Conservation (phyloP, 768 basidiomycete species). For the Termitomyces sp. region DNA sequence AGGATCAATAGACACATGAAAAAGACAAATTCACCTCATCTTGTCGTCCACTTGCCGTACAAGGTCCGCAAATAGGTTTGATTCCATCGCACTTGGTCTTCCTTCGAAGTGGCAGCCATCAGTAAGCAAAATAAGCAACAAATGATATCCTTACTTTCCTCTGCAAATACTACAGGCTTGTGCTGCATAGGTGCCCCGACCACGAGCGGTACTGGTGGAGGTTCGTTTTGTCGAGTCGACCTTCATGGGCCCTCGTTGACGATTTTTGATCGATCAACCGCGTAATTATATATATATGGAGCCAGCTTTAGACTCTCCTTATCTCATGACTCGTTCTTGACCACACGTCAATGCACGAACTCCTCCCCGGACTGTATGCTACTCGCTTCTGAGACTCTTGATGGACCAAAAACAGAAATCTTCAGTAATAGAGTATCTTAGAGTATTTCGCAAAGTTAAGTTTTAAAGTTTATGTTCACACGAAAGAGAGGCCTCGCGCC, state of each 20-base stretch:
- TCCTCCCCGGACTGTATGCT: background rate
- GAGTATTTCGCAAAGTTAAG: too few relatives aligned
- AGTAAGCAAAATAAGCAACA: background rate
- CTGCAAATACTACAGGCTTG: conserved; percentile 34
- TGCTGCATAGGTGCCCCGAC: conserved; percentile 29
- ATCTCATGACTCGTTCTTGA: conserved; percentile 5
- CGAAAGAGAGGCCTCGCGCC: background rate
- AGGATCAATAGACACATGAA: background rate
- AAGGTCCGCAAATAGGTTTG: conserved; percentile 37
- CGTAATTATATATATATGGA: background rate
- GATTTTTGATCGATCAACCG: conserved; percentile 10
- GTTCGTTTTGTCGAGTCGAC: conserved; percentile 17
- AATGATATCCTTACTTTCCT: conserved; percentile 27
- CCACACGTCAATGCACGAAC: too few relatives aligned
- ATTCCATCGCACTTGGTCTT: conserved; percentile 42
- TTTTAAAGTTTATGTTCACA: too few relatives aligned
- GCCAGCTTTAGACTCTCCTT: too few relatives aligned
- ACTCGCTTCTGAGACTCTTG: background rate
- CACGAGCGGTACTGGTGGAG: conserved; percentile 20
- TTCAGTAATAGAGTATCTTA: background rate
- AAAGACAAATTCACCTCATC: conserved; percentile 25
- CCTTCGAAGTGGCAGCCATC: conserved; percentile 17
- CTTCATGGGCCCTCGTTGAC: conserved; percentile 13
- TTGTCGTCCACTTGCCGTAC: conserved; percentile 29
- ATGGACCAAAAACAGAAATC: background rate